phyloP scores from a whole-genome alignment of 2,329 filamentous ascomycete species.

The Fusarium paranaense region DNA sequence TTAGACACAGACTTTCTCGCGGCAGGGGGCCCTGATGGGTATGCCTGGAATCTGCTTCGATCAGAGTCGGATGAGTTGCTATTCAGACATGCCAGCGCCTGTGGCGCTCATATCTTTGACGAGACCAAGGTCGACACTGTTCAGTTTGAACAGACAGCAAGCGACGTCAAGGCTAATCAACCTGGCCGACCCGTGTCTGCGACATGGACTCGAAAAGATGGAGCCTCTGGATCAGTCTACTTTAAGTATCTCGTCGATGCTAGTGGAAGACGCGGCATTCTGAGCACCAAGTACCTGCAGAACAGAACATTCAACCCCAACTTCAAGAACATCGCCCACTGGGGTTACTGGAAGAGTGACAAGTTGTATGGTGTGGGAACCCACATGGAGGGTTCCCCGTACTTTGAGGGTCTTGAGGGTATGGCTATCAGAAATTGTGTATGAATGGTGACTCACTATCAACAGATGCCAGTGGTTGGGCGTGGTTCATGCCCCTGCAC shows the following conservation, averaged over 20 bases:
- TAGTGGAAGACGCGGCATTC: slow-evolving; percentile 56
- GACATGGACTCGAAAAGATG: slow-evolving; percentile 49
- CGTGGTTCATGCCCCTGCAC: slow-evolving; percentile 63
- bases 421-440: background rate
- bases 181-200: slow-evolving; percentile 51
- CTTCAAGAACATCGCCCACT: slow-evolving; percentile 62
- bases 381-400: slow-evolving; percentile 50
- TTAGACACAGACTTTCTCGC: slow-evolving; percentile 56
- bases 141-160: slow-evolving; percentile 41
- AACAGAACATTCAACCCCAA: slow-evolving; percentile 59
- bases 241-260: slow-evolving; percentile 64
- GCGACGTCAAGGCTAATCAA: background rate
- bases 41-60: slow-evolving; percentile 60
- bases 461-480: slow-evolving; percentile 61
- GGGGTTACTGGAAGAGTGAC: slow-evolving; percentile 59
- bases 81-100: slow-evolving; percentile 54
- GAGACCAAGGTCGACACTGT: slow-evolving; percentile 51
- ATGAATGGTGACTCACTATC: background rate
- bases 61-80: slow-evolving; percentile 59
- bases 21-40: slow-evolving; percentile 51
- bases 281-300: slow-evolving; percentile 62
- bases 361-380: slow-evolving; percentile 51
- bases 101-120: slow-evolving; percentile 57
- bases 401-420: slow-evolving; percentile 57
- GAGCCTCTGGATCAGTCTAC: slow-evolving; percentile 52